Evolutionary conservation across 2,329 filamentous ascomycete species (phyloP).

Genomic region (Colletotrichum abscissum): DNA sequence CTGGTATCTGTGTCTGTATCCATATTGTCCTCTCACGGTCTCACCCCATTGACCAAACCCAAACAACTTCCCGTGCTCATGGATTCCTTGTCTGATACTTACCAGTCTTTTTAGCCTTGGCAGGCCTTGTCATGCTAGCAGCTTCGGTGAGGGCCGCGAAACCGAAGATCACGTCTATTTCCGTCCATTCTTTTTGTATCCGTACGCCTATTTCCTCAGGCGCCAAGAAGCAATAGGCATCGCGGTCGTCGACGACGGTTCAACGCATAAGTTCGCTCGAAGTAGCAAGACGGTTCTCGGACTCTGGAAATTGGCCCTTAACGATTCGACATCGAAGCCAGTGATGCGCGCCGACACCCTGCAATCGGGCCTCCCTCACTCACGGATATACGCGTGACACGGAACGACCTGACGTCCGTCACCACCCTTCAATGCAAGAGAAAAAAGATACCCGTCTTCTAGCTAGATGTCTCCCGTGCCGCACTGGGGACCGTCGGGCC

Average conservation of each 20-base stretch:
- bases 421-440: not conserved
- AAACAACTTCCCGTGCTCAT: not conserved
- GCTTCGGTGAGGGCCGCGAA: conserved; percentile 23
- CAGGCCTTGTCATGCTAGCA: not conserved
- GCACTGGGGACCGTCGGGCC: not conserved
- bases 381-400: not conserved
- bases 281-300: not conserved
- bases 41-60: not conserved
- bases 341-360: not conserved
- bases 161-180: conserved; percentile 20
- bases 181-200: not conserved
- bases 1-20: too few species aligned
- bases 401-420: conserved; percentile 7
- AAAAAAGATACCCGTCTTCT: conserved; percentile 1
- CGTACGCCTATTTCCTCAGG: not conserved
- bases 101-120: not conserved
- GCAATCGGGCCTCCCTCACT: not conserved
- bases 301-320: not conserved
- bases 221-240: not conserved
- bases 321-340: not conserved
- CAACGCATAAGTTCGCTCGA: not conserved
- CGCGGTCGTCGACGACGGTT: not conserved
- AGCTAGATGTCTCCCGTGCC: not conserved
- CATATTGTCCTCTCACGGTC: not conserved
- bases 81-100: conserved; percentile 9